These are phyloP conservation scores for Isatis tinctoria DNA, from an alignment of 345 rosid species.

Conservation along the genomic window DNA sequence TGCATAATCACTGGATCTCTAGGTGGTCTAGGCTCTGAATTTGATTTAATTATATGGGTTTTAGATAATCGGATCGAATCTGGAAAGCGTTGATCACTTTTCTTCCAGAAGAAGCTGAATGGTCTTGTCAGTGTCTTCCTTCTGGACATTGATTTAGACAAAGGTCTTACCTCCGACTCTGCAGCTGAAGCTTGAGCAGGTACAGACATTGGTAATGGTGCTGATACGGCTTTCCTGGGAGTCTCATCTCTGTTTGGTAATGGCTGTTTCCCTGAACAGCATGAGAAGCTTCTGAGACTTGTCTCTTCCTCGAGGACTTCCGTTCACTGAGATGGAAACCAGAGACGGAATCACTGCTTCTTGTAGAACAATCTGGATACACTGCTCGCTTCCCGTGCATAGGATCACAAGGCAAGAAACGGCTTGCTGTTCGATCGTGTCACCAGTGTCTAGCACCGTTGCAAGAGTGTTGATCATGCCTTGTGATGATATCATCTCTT, in stretches of 20 bases:
- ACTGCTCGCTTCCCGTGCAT: conserved; percentile 64
- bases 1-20: no score
- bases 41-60: no score
- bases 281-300: conserved; percentile 86
- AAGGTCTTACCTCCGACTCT: conserved; percentile 30
- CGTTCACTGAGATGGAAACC: conserved; percentile 92
- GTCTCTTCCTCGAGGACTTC: conserved; percentile 76
- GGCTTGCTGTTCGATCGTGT: conserved; percentile 66
- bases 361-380: conserved; percentile 81
- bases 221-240: conserved; percentile 29
- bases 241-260: conserved; percentile 37
- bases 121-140: conserved; percentile 68
- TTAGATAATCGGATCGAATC: no score
- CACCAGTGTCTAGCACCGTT: conserved; percentile 53
- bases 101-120: conserved; percentile 78
- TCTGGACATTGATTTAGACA: conserved; percentile 65
- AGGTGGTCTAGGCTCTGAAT: no score
- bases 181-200: conserved; percentile 20
- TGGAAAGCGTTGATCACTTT: no score
- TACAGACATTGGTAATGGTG: conserved; percentile 14
- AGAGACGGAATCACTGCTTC: conserved; percentile 97
- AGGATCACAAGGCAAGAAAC: conserved; percentile 62
- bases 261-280: conserved; percentile 81
- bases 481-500: conserved; percentile 53
- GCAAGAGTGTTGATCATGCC: conserved; percentile 61